Base-by-base conservation (phyloP, 805 yeast genomes). In the Spencermartinsiella europaea region DNA sequence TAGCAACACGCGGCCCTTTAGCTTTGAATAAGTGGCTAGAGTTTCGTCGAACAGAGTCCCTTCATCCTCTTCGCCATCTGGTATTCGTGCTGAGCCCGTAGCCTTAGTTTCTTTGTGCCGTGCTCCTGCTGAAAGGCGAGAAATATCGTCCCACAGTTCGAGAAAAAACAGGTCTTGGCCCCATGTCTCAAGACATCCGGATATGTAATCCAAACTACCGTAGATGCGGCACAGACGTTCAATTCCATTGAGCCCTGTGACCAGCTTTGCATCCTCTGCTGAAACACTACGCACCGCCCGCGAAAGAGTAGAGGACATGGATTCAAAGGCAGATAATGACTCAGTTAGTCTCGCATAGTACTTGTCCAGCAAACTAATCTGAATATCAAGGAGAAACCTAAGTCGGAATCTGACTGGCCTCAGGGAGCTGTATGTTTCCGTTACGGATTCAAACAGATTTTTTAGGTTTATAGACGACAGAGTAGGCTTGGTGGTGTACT, bases 381-480 rank as follows among this genome's bases (percentile, higher is more conserved):
- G 90, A 38, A 83, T 75, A 19, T 73, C 76, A 16, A 77, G 67
- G 5, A 83, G 67, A 51, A 79, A 80, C 52, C 74, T 72, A 46
- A 80, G 66, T 50, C 81, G 80, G 52, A 71, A 77, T 38, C 74
- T 73, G 50, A 80, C 68, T 21, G 80, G 69, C 33, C 68, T 67
- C 8, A 68, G 47, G 27, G 58, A 46, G 17, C 56, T 35, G 63
- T 79, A 80, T 50, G 77, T 80, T 14, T 68, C 68, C 2, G 81
- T 79, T 44, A 81, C 69, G 39, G 75, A 74, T 51, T 79, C 79
- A 19, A 84, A 63, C 36, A 85, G 61, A 54, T 79, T 80, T 37
- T 71, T 71, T 49, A 84, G 60, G 41, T 77, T 75, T 34, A 73
- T 68, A 0, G 89, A 79, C 0, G 87, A 76, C 50, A 74, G 74